phyloP scores from a whole-genome alignment of 1,139 yeast species.

The Pichia sp. region DNA sequence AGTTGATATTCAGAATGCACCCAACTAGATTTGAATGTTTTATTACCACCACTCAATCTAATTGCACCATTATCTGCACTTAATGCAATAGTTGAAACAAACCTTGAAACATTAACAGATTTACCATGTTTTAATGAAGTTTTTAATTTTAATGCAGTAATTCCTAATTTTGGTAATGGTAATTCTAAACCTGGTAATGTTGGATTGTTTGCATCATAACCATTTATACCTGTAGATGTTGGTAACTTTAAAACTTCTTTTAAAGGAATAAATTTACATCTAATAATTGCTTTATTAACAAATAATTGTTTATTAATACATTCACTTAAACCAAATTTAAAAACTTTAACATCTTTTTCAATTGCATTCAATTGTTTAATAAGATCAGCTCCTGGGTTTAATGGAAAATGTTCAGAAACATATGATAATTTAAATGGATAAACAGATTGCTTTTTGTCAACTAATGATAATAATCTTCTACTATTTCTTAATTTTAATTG shows the following conservation, averaged over 20 bases:
- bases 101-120: slow-evolving; percentile 65
- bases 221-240: slow-evolving; percentile 59
- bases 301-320: slow-evolving; percentile 75
- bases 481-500: slow-evolving; percentile 71
- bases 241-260: slow-evolving; percentile 53
- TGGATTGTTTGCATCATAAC: slow-evolving; percentile 60
- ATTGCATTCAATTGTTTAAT: slow-evolving; percentile 38
- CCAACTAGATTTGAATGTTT: slow-evolving; percentile 71
- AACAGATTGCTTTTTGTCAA: slow-evolving; percentile 74
- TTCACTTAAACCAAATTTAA: slow-evolving; percentile 77
- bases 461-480: slow-evolving; percentile 60
- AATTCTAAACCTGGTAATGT: slow-evolving; percentile 67
- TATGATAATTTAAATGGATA: slow-evolving; percentile 84
- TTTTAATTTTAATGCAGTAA: slow-evolving; percentile 59
- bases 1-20: slow-evolving; percentile 69
- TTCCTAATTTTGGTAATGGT: slow-evolving; percentile 65
- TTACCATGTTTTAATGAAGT: slow-evolving; percentile 52
- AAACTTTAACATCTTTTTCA: slow-evolving; percentile 47
- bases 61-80: slow-evolving; percentile 49
- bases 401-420: slow-evolving; percentile 55
- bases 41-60: slow-evolving; percentile 74
- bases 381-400: slow-evolving; percentile 30
- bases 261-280: slow-evolving; percentile 67
- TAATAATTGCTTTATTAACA: slow-evolving; percentile 65
- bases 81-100: slow-evolving; percentile 64